A percentile compares a stretch with the other conserved stretches of the same genome.
Evolutionary conservation across 495 filamentous ascomycete species (phyloP).

Genomic region (Hypoxylon fuscum): DNA sequence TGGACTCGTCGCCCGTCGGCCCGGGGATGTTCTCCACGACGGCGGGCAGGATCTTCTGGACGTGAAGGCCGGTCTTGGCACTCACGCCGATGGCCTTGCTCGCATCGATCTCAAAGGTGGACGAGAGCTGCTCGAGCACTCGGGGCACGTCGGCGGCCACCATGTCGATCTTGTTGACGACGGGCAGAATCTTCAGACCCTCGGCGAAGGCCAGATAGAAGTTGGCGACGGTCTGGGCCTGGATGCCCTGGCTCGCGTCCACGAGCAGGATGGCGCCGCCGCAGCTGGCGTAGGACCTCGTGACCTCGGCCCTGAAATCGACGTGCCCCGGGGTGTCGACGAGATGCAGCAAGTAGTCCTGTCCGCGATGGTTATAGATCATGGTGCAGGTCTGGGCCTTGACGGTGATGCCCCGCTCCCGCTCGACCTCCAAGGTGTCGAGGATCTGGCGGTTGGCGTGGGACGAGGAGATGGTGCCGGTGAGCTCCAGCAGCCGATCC

Average conservation of each 20-base stretch:
- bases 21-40: conserved; percentile 86
- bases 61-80: conserved; percentile 91
- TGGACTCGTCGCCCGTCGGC: conserved; percentile 74
- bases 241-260: conserved; percentile 91
- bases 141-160: conserved; percentile 84
- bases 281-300: conserved; percentile 92
- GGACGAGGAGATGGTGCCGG: conserved; percentile 82
- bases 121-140: conserved; percentile 84
- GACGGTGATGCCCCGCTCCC: conserved; percentile 95
- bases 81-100: conserved; percentile 84
- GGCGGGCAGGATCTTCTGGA: conserved; percentile 79
- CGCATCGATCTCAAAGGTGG: conserved; percentile 87
- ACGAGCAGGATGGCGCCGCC: conserved; percentile 92
- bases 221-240: conserved; percentile 96
- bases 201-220: conserved; percentile 97
- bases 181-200: conserved; percentile 83
- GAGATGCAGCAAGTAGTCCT: conserved; percentile 92
- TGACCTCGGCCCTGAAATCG: conserved; percentile 96
- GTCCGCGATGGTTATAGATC: conserved; percentile 86
- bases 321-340: conserved; percentile 98
- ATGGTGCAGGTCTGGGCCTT: conserved; percentile 99
- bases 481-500: conserved; percentile 92
- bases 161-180: conserved; percentile 96
- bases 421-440: conserved; percentile 96
- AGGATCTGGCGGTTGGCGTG: conserved; percentile 94